Base-by-base conservation (phyloP, 148 eudicot species). In the Rheum nobile region DNA sequence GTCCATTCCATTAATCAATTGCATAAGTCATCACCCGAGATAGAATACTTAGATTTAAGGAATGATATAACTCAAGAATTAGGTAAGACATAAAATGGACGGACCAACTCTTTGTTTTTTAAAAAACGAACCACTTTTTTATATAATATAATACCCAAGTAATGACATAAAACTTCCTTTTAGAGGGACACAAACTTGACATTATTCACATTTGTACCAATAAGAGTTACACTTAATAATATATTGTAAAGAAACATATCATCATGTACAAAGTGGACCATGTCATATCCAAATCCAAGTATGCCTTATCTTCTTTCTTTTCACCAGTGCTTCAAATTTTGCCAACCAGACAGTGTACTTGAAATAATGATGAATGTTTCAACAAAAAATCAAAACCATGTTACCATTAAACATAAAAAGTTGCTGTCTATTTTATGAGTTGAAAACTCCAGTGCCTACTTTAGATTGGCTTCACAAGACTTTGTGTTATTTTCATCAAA, bases 291-390 rank as follows among this genome's bases (percentile, higher is more conserved):
- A 24, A 26, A 26, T 28, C 32, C 67, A 24, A 26, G 34, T 59
- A 29, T 59, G 32, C 67, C 67, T 59, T 59, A 59, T 59, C 67
- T 26, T 59, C 67, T 54, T 54, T 24, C 61, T 59, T 57, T 59
- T 59, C 32, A 59, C 67, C 34, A 28, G 34, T 57, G 67, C 28
- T 28, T 59, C 17, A 26, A 59, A 59, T 13, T 28, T 26, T 59
- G 67, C 67, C 67, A 59, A 59, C 67, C 16, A 13, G 32, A 50
- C 26, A 14, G 52, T 47, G 52, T 47, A n/a, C 57, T 50, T n/a
- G 9, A 50, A 19, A 21, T 50, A 50, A 50, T 50, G 57, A n/a
- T 50, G 57, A 50, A n/a, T 7, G 57, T 50, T 50, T 19, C 57
- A 50, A 46, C 52, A 2, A 17, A 46, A 46, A 46, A 46, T 11